phyloP scores from a whole-genome alignment of 2,329 filamentous ascomycete genomes.

The Pseudocercospora fuligena region DNA sequence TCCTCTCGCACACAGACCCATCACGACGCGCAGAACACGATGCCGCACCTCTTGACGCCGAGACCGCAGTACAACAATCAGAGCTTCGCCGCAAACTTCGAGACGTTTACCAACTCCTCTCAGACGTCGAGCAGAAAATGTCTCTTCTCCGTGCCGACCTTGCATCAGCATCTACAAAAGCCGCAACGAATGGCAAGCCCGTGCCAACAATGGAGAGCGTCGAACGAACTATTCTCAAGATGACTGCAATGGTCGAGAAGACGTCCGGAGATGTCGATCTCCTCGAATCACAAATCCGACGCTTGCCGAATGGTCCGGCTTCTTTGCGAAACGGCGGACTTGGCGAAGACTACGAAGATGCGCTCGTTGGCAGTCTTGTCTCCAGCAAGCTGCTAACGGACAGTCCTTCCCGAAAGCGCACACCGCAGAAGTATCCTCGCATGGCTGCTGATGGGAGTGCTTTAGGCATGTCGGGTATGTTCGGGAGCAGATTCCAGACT shows the following conservation, averaged over 20 bases:
- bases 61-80: conserved; percentile 81
- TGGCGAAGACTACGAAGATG: conserved; percentile 40
- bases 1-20: conserved; percentile 71
- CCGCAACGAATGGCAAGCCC: conserved; percentile 30
- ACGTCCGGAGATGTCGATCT: conserved; percentile 89
- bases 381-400: conserved; percentile 35
- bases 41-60: conserved; percentile 77
- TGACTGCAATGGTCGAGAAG: conserved; percentile 91
- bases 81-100: conserved; percentile 79
- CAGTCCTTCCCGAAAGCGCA: conserved; percentile 44
- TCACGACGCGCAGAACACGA: conserved; percentile 67
- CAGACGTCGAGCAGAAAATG: conserved; percentile 78
- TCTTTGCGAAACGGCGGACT: conserved; percentile 32
- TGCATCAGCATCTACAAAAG: conserved; percentile 53
- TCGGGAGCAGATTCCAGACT: conserved; percentile 37
- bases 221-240: conserved; percentile 85
- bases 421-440: conserved; percentile 36
- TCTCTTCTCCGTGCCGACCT: conserved; percentile 80
- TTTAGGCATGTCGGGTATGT: conserved; percentile 44
- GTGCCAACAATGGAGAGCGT: conserved; percentile 90
- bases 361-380: conserved; percentile 38
- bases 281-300: conserved; percentile 83
- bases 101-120: conserved; percentile 73
- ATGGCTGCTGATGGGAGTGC: conserved; percentile 40
- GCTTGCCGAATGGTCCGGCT: conserved; percentile 53